A percentile compares a stretch with the other conserved stretches of the same genome.
These are phyloP conservation scores for Spinellus fusiger DNA, from an alignment of 192 early-diverging fungal genomes.

Conservation along the genomic window DNA sequence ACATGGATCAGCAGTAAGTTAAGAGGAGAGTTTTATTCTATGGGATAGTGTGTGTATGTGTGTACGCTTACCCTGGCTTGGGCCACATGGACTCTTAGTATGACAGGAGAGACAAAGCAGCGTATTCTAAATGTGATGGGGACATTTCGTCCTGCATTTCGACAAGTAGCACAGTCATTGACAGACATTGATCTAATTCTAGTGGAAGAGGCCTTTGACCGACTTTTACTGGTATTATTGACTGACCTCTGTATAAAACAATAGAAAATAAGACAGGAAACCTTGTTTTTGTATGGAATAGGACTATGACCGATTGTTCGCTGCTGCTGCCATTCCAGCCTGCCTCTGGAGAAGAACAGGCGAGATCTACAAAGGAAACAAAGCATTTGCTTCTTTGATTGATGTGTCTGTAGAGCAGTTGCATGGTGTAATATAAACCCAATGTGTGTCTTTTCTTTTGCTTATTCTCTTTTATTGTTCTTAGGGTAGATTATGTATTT, in stretches of 20 bases:
- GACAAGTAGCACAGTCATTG: slow-evolving; percentile 78
- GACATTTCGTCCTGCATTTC: slow-evolving; percentile 84
- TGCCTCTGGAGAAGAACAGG: slow-evolving; percentile 95
- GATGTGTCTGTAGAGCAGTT: slow-evolving; percentile 79
- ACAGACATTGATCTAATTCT: slow-evolving; percentile 92
- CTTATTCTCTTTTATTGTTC: too few relatives aligned
- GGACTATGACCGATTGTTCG: slow-evolving; percentile 95
- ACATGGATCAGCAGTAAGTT: slow-evolving; percentile 79
- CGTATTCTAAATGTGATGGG: slow-evolving; percentile 87
- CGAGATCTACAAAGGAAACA: slow-evolving; percentile 94
- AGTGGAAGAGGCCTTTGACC: slow-evolving; percentile 95
- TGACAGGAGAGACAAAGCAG: slow-evolving; percentile 62
- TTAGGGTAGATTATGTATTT: slow-evolving; percentile 44
- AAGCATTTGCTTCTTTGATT: slow-evolving; percentile 88
- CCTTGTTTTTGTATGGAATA: slow-evolving; percentile 19
- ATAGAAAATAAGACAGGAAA: not conserved
- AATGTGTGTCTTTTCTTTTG: not conserved
- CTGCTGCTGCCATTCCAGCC: slow-evolving; percentile 91
- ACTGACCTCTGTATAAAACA: too few relatives aligned
- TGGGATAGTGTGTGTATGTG: too few relatives aligned
- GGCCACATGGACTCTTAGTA: too few relatives aligned
- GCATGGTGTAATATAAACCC: slow-evolving; percentile 61
- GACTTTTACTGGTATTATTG: slow-evolving; percentile 65
- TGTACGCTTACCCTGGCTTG: too few relatives aligned
- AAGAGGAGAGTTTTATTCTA: not conserved